These are phyloP conservation scores for Westerdykella ornata DNA, from an alignment of 2,329 filamentous ascomycete species.

Conservation along the genomic window DNA sequence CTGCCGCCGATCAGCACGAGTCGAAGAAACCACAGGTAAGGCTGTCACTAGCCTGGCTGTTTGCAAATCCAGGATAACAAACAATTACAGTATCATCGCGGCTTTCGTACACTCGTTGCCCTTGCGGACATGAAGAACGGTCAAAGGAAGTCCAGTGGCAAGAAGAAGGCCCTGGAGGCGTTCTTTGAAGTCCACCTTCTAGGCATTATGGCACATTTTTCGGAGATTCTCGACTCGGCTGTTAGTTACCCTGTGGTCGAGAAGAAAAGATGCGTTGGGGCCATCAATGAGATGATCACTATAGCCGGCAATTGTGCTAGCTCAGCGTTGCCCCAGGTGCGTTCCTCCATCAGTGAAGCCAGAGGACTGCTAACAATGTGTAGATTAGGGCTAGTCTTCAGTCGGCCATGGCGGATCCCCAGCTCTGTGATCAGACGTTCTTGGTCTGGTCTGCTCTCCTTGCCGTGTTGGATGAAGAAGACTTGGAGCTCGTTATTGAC, in stretches of 20 bases:
- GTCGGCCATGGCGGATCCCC: constrained; percentile 67
- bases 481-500: constrained; percentile 72
- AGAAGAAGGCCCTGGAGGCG: constrained; percentile 56
- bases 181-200: constrained; percentile 82
- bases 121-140: constrained; percentile 47
- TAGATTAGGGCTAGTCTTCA: constrained; percentile 89
- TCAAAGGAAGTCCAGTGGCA: constrained; percentile 40
- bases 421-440: constrained; percentile 73
- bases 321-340: constrained; percentile 76
- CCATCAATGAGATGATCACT: constrained; percentile 80
- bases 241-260: constrained; percentile 56
- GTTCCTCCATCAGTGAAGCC: constrained; percentile 13
- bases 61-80: constrained; percentile 1
- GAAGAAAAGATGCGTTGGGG: constrained; percentile 69
- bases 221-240: constrained; percentile 60
- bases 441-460: constrained; percentile 79
- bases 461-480: constrained; percentile 61
- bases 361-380: constrained; percentile 15
- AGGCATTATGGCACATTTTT: constrained; percentile 77
- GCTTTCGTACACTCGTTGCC: constrained; percentile 42
- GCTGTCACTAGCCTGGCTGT: constrained; percentile 2
- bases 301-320: constrained; percentile 67
- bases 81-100: constrained; percentile 40
- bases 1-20: constrained; percentile 61
- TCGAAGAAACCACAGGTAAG: constrained; percentile 52